Percentiles rank a stretch among this genome's conserved stretches.
phyloP scores from a whole-genome alignment of 1,284 basidiomycete species.

The Meripilus lineatus region DNA sequence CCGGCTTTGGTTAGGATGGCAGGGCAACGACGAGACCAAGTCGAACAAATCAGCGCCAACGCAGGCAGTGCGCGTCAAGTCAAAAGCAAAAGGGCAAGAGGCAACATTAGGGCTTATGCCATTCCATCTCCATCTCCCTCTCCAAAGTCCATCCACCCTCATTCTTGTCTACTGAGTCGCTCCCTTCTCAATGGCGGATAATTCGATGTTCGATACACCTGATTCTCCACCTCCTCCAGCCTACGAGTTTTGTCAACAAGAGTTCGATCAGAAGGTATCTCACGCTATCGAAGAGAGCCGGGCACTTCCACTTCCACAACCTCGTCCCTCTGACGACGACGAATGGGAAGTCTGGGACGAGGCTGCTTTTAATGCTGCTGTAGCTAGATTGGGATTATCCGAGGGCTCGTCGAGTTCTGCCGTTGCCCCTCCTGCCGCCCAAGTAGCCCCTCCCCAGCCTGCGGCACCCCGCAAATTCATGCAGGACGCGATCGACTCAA shows the following conservation, averaged over 20 bases:
- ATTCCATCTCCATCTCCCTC: neutral
- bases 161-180: conserved; percentile 1
- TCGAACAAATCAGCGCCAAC: no score
- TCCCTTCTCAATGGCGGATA: conserved; percentile 7
- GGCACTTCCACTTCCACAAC: conserved; percentile 14
- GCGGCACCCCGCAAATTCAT: neutral
- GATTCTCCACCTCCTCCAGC: conserved; percentile 35
- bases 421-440: neutral
- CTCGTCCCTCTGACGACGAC: conserved; percentile 26
- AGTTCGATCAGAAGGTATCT: conserved; percentile 51
- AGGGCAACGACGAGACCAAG: no score
- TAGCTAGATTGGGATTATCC: conserved; percentile 13
- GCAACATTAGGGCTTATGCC: neutral
- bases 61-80: no score
- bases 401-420: conserved; percentile 12
- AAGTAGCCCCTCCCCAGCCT: neutral
- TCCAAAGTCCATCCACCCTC: conserved; percentile 2
- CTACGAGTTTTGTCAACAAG: conserved; percentile 49
- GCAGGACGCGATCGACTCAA: neutral
- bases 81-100: no score
- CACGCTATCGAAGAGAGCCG: conserved; percentile 33
- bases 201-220: conserved; percentile 12
- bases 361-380: conserved; percentile 34
- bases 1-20: no score
- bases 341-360: conserved; percentile 50